These are phyloP conservation scores for Suillus variegatus DNA, from an alignment of 768 basidiomycete genomes.

Conservation along the genomic window DNA sequence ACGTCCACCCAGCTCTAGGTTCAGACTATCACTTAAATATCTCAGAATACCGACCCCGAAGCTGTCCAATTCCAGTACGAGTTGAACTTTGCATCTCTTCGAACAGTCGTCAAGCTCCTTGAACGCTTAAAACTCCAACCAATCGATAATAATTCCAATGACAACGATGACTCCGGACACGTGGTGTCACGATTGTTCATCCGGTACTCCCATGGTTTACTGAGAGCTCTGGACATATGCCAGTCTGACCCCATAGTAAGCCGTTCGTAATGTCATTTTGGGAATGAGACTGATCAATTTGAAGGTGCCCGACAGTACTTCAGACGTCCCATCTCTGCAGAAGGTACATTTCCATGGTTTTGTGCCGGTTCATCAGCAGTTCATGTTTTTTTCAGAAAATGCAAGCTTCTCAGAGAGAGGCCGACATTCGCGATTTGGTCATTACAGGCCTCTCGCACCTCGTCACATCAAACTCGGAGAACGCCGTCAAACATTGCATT, in stretches of 20 bases:
- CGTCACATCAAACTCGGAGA: constrained; percentile 82
- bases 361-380: neutral
- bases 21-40: constrained; percentile 7
- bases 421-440: constrained; percentile 71
- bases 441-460: constrained; percentile 81
- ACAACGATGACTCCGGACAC: constrained; percentile 66
- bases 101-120: constrained; percentile 72
- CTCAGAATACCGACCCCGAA: constrained; percentile 40
- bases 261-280: neutral
- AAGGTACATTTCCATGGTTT: constrained; percentile 35
- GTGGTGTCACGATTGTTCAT: constrained; percentile 79
- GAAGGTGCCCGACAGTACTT: constrained; percentile 50
- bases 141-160: constrained; percentile 50
- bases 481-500: constrained; percentile 87
- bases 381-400: constrained; percentile 38
- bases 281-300: constrained; percentile 10
- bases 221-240: constrained; percentile 58
- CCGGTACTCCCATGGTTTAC: constrained; percentile 68
- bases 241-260: constrained; percentile 49
- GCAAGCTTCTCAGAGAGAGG: constrained; percentile 49
- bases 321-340: constrained; percentile 49
- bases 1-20: constrained; percentile 22
- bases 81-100: constrained; percentile 71
- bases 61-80: constrained; percentile 51
- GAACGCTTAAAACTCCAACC: constrained; percentile 72